Base-by-base conservation (phyloP, 1,284 basidiomycete genomes). In the Cutaneotrichosporon cyanovorans region DNA sequence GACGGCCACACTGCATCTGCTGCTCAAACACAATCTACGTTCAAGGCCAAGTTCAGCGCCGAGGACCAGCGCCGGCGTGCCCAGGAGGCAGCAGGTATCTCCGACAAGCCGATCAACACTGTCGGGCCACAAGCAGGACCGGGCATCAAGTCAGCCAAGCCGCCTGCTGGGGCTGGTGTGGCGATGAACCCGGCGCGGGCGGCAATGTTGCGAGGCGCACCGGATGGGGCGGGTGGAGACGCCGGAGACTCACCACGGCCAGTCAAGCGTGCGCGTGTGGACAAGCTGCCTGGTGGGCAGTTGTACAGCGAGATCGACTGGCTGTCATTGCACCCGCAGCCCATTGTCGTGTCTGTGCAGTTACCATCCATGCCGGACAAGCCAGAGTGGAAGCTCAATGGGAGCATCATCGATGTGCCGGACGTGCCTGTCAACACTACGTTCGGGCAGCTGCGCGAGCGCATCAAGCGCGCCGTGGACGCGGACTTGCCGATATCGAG, bases 61-160 rank as follows among this genome's bases (percentile, higher is more conserved):
- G 89, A 95, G 73, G 88, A 93, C 63, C 89, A 93, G 68, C 93
- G 95, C 68, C 87, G 87, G 36, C 87, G 88, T 39, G 87, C 93
- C 51, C 89, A 92, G 72, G 83, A 85, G 50, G 80, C 87, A 20
- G 87, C 58, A n/a, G 66, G 66, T 37, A 34, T 68, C 10, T 42
- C 55, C 32, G 51, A 46, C 16, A 38, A n/a, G 30, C 44, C 40
- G 15, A 15, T 43, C 43, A 63, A 59, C 37, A 51, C 57, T 33
- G 55, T 58, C 5, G 56, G 53, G 11, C 60, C 60, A 5, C 57
- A 59, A 44, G 49, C 50, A 10, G 61, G 57, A 19, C 63, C 68
- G 0, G 58, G 58, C 3, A 62, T 71, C 40, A 59, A 46, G 32
- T 32, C 37, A 6, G 34, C 40, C 23, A 22, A 59, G 18, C 56